phyloP scores from a whole-genome alignment of 345 rosid species.

The Theobroma cacao region DNA sequence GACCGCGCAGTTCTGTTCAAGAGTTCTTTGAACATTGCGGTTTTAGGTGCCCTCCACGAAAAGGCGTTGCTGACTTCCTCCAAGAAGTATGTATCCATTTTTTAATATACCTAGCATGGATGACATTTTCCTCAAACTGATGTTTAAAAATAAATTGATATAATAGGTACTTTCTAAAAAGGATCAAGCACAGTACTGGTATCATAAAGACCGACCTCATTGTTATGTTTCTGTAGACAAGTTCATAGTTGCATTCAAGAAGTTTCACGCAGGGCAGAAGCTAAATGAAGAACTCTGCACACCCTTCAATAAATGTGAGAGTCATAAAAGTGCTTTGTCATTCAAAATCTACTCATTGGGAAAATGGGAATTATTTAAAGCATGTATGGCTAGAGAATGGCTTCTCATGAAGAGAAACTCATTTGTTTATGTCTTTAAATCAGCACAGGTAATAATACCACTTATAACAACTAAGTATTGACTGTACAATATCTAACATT shows the following conservation, averaged over 20 bases:
- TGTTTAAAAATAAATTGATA: background rate
- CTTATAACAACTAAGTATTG: background rate
- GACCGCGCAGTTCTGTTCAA: constrained; percentile 48
- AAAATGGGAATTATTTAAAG: constrained; percentile 60
- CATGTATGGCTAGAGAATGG: constrained; percentile 61
- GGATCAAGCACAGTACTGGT: constrained; percentile 72
- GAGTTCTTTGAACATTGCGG: constrained; percentile 65
- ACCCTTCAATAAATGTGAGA: constrained; percentile 36
- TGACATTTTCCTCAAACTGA: background rate
- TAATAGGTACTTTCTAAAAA: constrained; percentile 53
- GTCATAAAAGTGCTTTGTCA: constrained; percentile 39
- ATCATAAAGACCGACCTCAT: constrained; percentile 27
- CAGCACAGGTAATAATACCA: constrained; percentile 34
- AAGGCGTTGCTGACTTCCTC: constrained; percentile 71
- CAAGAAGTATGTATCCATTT: constrained; percentile 47
- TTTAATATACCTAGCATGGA: background rate
- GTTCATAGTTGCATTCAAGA: constrained; percentile 37
- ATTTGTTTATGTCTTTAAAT: constrained; percentile 37
- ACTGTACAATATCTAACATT: background rate
- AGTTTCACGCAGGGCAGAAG: constrained; percentile 34
- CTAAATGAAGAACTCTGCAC: constrained; percentile 38
- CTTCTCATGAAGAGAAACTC: constrained; percentile 55
- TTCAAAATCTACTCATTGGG: constrained; percentile 40
- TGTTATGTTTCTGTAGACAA: constrained; percentile 44
- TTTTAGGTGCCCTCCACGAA: constrained; percentile 65